phyloP scores from a whole-genome alignment of 202 grass and related monocot genomes.

The Schoenoplectus tabernaemontani region DNA sequence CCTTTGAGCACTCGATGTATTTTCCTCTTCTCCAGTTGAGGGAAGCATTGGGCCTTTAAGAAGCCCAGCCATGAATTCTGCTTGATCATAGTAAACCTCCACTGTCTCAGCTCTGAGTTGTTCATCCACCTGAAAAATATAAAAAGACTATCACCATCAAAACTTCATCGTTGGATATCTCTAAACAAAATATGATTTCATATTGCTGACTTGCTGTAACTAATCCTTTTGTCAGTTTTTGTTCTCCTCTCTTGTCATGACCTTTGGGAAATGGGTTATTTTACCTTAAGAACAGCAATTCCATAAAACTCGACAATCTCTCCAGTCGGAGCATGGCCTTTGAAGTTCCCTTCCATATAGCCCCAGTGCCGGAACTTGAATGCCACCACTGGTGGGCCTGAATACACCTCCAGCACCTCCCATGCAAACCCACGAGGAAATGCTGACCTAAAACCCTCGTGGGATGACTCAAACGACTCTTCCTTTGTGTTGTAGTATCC shows the following conservation, averaged over 20 bases:
- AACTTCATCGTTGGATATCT: too few species aligned
- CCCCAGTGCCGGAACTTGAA: constrained; percentile 94
- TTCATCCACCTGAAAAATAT: constrained; percentile 50
- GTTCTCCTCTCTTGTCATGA: background rate
- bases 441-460: constrained; percentile 47
- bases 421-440: constrained; percentile 75
- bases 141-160: too few species aligned
- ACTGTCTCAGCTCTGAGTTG: constrained; percentile 56
- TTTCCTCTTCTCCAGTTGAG: background rate
- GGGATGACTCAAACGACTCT: constrained; percentile 79
- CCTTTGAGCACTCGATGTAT: background rate
- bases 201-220: background rate
- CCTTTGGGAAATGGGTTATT: background rate
- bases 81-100: constrained; percentile 72
- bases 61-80: constrained; percentile 49
- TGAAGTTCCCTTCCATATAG: constrained; percentile 62
- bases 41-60: constrained; percentile 37
- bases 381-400: constrained; percentile 45
- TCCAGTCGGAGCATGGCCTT: constrained; percentile 52
- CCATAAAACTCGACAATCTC: constrained; percentile 61
- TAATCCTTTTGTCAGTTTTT: too few species aligned
- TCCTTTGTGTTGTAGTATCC: constrained; percentile 50
- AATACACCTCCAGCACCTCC: constrained; percentile 67
- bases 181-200: background rate
- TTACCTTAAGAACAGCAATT: constrained; percentile 64